A percentile compares a stretch with the other conserved stretches of the same genome.
Evolutionary conservation across 352 stramenopile genomes (phyloP).

Genomic region (Thraustochytrium sp.): DNA sequence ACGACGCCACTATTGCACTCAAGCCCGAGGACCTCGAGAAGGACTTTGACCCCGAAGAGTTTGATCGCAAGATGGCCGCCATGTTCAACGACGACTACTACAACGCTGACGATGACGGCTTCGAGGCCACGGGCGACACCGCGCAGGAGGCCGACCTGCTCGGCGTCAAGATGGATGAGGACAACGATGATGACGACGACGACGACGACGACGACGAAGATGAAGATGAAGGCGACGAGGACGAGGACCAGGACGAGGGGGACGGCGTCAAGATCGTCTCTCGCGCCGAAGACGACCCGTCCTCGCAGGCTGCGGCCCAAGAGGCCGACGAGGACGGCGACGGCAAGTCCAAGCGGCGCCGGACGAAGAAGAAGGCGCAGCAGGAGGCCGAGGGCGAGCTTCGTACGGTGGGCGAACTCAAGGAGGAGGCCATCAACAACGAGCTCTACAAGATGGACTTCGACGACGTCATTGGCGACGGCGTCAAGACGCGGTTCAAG

Average conservation of each 20-base stretch:
- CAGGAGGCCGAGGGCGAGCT: conserved; percentile 55
- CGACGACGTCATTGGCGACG: conserved; percentile 94
- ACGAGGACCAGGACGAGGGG: conserved; percentile 48
- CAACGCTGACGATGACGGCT: conserved; percentile 64
- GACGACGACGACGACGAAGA: conserved; percentile 55
- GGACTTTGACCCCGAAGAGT: conserved; percentile 92
- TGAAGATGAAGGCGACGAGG: conserved; percentile 41
- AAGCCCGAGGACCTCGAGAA: conserved; percentile 74
- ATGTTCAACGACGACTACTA: conserved; percentile 99
- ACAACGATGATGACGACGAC: conserved; percentile 64
- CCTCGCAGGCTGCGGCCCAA: background rate
- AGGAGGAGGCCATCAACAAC: conserved; percentile 52
- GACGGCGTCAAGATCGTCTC: conserved; percentile 50
- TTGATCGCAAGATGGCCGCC: conserved; percentile 89
- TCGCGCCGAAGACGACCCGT: conserved; percentile 51
- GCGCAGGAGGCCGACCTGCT: conserved; percentile 8
- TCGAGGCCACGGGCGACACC: conserved; percentile 42
- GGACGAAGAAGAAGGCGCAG: conserved; percentile 47
- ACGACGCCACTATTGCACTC: background rate
- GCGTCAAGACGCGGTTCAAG: conserved; percentile 84
- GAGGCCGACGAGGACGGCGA: conserved; percentile 46
- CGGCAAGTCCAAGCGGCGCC: conserved; percentile 46
- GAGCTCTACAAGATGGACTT: conserved; percentile 85
- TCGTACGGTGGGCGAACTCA: conserved; percentile 37
- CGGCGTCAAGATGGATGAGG: background rate